Evolutionary conservation across 2,329 filamentous ascomycete species (phyloP), one percentile per base, ranked within the genome.

Genomic region (Ascochyta fabae): DNA sequence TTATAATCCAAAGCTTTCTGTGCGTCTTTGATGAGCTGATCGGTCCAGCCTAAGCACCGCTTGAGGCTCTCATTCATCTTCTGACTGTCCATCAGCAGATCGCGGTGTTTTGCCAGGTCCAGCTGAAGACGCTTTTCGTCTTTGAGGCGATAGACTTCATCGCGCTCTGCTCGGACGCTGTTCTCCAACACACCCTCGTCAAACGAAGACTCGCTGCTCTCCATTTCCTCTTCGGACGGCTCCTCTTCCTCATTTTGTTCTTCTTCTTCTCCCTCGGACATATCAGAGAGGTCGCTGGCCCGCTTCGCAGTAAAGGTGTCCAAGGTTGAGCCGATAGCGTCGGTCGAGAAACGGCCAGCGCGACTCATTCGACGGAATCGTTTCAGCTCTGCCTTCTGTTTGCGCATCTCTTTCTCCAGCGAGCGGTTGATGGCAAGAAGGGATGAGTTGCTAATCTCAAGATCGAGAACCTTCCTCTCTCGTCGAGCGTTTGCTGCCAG

Each of bases 401-500:
- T 96, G 24, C 92, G 87, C 67, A 99, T 83, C 72, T 98, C 92
- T 23, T 92, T 86, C 77, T 99, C 95, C 0, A 99, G 79, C 0
- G 92, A 95, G 48, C 93, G 85, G 72, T 99, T 99, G 77, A 99
- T 98, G 36, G 95, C 95, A 53, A 96, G 85, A 3, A 99, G 83
- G 1, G 93, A 97, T 1, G 92, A 95, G 70, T 99, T 99, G 51
- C 90, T 96, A 61, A 99, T 99, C 73, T 99, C 92, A 6, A 99
- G 81, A 73, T 99, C 95, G 64, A 98, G 85, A 1, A 99, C 93
- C 78, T 98, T 99, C 58, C 95, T 86, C 75, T 98, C 95, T 33
- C 92, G 86, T 27, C 95, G 86, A 13, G 95, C 95, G 71, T 92
- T 95, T n/a, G 89, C 85, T 10, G 95, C 92, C 6, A 92, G 81